Conservation (phyloP, 2,329 filamentous ascomycete genomes). For the Talaromyces pinophilus region DNA sequence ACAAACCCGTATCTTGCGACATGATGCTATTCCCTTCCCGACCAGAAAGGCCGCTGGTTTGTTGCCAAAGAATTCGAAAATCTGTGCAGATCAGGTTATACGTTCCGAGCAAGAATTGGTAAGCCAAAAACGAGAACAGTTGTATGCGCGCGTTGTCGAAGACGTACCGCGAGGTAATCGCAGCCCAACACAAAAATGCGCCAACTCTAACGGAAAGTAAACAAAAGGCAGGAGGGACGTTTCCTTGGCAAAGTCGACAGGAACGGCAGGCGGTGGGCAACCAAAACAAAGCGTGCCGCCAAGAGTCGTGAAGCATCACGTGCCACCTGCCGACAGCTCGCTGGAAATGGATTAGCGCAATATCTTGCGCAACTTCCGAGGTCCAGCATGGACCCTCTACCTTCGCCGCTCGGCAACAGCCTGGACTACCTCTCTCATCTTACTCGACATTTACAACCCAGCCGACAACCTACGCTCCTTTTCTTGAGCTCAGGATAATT, state of each 20-base stretch:
- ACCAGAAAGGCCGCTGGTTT: conserved; percentile 27
- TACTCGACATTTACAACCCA: not conserved
- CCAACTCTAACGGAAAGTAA: conserved; percentile 32
- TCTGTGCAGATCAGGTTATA: not conserved
- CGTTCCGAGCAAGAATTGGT: not conserved
- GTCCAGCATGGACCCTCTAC: conserved; percentile 30
- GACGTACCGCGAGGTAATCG: conserved; percentile 3
- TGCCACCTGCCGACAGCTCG: conserved; percentile 32
- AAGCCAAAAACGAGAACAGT: not conserved
- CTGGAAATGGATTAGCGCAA: conserved; percentile 28
- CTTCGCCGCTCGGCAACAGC: conserved; percentile 12
- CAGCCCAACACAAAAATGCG: conserved; percentile 17
- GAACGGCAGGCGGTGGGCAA: conserved; percentile 35
- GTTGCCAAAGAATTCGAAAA: not conserved
- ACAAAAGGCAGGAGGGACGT: conserved; percentile 33
- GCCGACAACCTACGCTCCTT: not conserved
- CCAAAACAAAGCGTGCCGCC: conserved; percentile 30
- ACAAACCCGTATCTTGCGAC: conserved; percentile 85
- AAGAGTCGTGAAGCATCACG: conserved; percentile 7
- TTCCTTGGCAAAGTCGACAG: conserved; percentile 18
- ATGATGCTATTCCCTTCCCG: conserved; percentile 53
- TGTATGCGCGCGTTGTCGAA: conserved; percentile 4
- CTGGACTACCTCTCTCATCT: not conserved
- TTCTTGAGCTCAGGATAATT: not conserved
- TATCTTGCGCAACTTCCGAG: conserved; percentile 37